These are phyloP conservation scores for Fraxinus albicans DNA, from an alignment of 305 asterid genomes.

Conservation along the genomic window DNA sequence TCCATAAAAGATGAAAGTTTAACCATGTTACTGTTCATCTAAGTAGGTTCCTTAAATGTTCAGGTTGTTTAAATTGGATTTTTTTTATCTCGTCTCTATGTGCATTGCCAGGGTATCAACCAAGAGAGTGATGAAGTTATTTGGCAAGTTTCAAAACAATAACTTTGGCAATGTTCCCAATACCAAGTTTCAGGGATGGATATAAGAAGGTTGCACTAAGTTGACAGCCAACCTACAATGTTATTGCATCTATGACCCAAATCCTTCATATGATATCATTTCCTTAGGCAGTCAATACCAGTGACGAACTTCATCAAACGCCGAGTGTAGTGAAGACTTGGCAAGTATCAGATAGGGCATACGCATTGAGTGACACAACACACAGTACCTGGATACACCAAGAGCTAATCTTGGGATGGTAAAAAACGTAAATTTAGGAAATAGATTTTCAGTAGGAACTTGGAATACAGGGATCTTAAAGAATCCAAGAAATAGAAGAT, in stretches of 20 bases:
- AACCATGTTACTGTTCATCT: neutral
- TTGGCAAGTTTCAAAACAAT: neutral
- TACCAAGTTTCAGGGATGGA: neutral
- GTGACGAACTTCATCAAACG: neutral
- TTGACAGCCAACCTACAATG: neutral
- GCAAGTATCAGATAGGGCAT: neutral
- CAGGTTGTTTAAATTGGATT: neutral
- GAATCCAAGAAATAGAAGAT: neutral
- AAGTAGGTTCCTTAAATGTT: neutral
- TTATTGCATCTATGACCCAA: neutral
- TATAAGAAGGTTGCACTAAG: neutral
- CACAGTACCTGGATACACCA: neutral
- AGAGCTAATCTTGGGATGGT: neutral
- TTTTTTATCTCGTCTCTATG: neutral
- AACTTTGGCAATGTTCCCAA: neutral
- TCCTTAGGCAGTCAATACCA: neutral
- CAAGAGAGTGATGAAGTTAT: neutral
- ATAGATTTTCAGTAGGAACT: neutral
- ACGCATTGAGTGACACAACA: neutral
- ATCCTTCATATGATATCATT: neutral
- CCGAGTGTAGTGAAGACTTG: neutral
- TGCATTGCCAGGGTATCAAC: neutral
- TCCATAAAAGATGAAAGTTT: neutral
- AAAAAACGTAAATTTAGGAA: neutral
- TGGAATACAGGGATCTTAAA: neutral